These are phyloP conservation scores for Microdochium bolleyi DNA, from an alignment of 2,329 filamentous ascomycete genomes.

Conservation along the genomic window DNA sequence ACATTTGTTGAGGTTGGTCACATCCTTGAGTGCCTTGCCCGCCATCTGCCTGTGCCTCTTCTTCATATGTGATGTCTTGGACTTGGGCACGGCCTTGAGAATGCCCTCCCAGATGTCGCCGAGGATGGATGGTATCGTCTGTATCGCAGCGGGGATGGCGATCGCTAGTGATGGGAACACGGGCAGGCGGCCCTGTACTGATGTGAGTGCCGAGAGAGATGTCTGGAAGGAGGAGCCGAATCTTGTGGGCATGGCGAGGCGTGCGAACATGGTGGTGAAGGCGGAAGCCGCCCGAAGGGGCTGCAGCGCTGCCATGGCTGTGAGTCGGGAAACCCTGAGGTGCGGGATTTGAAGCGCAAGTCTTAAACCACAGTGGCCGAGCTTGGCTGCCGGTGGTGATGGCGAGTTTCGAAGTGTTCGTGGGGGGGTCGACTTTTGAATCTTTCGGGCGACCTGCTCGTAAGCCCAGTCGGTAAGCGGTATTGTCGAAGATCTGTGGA, in stretches of 20 bases:
- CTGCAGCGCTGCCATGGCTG: slow-evolving; percentile 36
- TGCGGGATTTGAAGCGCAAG: not conserved
- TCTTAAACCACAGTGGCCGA: not conserved
- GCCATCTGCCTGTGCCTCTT: slow-evolving; percentile 91
- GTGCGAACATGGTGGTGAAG: slow-evolving; percentile 46
- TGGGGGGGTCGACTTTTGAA: no score
- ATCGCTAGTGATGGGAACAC: slow-evolving; percentile 47
- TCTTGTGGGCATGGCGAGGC: slow-evolving; percentile 32
- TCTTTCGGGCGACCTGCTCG: no score
- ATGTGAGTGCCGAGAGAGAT: slow-evolving; percentile 23
- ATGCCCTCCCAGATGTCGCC: slow-evolving; percentile 89
- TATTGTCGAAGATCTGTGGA: no score
- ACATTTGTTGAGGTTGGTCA: slow-evolving; percentile 80
- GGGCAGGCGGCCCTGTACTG: slow-evolving; percentile 24
- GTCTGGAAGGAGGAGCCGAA: slow-evolving; percentile 35
- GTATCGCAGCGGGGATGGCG: slow-evolving; percentile 51
- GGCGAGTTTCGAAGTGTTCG: no score
- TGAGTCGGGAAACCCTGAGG: not conserved
- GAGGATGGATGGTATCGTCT: slow-evolving; percentile 61
- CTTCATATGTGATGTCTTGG: slow-evolving; percentile 96
- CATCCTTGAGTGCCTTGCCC: slow-evolving; percentile 88
- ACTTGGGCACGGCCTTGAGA: slow-evolving; percentile 90
- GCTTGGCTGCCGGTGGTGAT: no score
- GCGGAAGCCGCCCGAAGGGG: slow-evolving; percentile 26
- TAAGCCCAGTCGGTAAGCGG: no score